These are phyloP conservation scores for Parachaetomium inaequale DNA, from an alignment of 495 filamentous ascomycete species.

Conservation along the genomic window DNA sequence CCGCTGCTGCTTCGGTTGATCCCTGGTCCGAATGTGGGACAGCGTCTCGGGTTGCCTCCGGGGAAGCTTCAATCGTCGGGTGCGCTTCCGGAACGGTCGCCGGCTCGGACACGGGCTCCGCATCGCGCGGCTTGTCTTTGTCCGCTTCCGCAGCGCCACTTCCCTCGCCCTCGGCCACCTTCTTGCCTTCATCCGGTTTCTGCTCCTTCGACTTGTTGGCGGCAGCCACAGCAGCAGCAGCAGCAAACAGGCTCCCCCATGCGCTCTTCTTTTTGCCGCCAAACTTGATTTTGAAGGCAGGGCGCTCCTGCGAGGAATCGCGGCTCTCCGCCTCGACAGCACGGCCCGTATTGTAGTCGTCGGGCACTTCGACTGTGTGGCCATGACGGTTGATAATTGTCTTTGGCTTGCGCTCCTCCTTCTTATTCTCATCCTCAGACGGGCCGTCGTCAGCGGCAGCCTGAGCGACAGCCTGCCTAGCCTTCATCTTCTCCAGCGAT, in stretches of 20 bases:
- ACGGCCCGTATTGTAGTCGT: slow-evolving; percentile 51
- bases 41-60: not conserved
- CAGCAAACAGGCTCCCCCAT: slow-evolving; percentile 41
- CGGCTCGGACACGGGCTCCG: not conserved
- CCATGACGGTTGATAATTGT: slow-evolving; percentile 21
- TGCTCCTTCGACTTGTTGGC: slow-evolving; percentile 26
- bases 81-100: not conserved
- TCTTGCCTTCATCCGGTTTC: slow-evolving; percentile 18
- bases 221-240: slow-evolving; percentile 36
- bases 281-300: slow-evolving; percentile 28
- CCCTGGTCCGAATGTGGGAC: not conserved
- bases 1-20: slow-evolving; percentile 1
- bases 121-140: slow-evolving; percentile 16
- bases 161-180: slow-evolving; percentile 18
- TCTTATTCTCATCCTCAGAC: slow-evolving; percentile 12
- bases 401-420: slow-evolving; percentile 18
- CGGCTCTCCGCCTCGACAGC: slow-evolving; percentile 54
- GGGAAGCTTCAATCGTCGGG: not conserved
- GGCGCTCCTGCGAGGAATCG: slow-evolving; percentile 32
- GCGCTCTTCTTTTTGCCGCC: slow-evolving; percentile 32
- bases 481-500: slow-evolving; percentile 35
- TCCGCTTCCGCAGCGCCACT: slow-evolving; percentile 14
- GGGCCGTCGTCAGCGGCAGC: slow-evolving; percentile 10
- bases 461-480: slow-evolving; percentile 7
- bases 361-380: slow-evolving; percentile 27